These are phyloP conservation scores for Kodamaea arcana DNA, from an alignment of 1,139 yeast species.

Conservation along the genomic window DNA sequence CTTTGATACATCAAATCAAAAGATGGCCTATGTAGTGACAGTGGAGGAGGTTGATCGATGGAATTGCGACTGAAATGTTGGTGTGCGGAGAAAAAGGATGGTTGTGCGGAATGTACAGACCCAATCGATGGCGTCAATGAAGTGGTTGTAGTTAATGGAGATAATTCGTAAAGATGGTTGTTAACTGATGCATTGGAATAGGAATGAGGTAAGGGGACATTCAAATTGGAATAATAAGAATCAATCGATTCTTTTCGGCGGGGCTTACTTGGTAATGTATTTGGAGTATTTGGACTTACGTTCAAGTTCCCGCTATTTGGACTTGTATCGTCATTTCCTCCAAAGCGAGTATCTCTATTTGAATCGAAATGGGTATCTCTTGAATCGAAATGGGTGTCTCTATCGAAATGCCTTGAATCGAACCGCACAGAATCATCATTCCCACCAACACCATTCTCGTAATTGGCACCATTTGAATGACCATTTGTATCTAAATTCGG, in stretches of 20 bases:
- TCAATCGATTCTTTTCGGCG: slow-evolving; percentile 10
- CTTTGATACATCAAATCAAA: slow-evolving; percentile 19
- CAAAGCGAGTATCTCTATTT: not conserved
- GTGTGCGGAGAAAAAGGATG: slow-evolving; percentile 45
- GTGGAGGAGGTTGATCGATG: slow-evolving; percentile 33
- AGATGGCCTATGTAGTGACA: slow-evolving; percentile 29
- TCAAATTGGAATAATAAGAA: slow-evolving; percentile 10
- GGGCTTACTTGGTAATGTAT: not conserved
- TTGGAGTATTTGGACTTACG: not conserved
- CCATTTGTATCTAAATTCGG: too few relatives aligned
- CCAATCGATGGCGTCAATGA: slow-evolving; percentile 42
- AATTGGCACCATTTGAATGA: too few relatives aligned
- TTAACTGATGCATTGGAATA: slow-evolving; percentile 7
- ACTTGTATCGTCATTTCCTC: not conserved
- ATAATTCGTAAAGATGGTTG: slow-evolving; percentile 24
- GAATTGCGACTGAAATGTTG: slow-evolving; percentile 39
- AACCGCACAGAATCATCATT: not conserved
- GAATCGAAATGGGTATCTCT: too few relatives aligned
- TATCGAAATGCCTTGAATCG: too few relatives aligned
- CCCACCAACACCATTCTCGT: too few relatives aligned
- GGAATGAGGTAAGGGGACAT: slow-evolving; percentile 9
- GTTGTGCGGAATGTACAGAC: slow-evolving; percentile 43
- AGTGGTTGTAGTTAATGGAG: slow-evolving; percentile 45
- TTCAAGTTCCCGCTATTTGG: not conserved
- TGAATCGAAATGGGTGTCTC: too few relatives aligned